These are phyloP conservation scores for Sideroxylon spinosum DNA, from an alignment of 179 eudicot species.

Conservation along the genomic window DNA sequence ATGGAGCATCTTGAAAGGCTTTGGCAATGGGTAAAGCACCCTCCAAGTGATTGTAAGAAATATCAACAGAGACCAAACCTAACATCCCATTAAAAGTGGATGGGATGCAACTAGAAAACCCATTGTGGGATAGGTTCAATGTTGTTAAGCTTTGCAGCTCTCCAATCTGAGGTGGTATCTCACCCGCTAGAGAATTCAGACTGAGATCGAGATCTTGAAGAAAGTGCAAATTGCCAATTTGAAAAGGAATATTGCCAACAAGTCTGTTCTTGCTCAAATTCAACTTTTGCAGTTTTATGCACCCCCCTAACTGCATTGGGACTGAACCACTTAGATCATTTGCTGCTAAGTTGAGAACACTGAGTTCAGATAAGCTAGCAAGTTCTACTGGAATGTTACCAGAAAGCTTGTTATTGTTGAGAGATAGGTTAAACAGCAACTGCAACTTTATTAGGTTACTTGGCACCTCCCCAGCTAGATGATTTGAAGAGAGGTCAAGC, in stretches of 20 bases:
- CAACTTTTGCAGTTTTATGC: not conserved
- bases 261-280: not conserved
- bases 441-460: not conserved
- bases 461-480: not conserved
- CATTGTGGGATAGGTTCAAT: not conserved
- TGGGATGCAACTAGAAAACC: not conserved
- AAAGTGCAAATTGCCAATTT: not conserved
- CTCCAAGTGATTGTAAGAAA: not conserved
- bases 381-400: not conserved
- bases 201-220: not conserved
- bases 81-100: not conserved
- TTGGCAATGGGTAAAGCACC: conserved; percentile 2
- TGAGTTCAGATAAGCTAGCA: not conserved
- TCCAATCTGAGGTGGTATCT: not conserved
- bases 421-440: not conserved
- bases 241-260: not conserved
- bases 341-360: not conserved
- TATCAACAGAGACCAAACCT: not conserved
- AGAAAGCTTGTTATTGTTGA: not conserved
- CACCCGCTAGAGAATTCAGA: not conserved
- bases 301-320: not conserved
- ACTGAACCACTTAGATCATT: not conserved
- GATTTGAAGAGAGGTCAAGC: not conserved
- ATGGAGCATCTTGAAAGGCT: conserved; percentile 1
- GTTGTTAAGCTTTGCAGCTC: not conserved